Conservation (phyloP, 2,329 filamentous ascomycete species). For the Ascochyta koolunga region DNA sequence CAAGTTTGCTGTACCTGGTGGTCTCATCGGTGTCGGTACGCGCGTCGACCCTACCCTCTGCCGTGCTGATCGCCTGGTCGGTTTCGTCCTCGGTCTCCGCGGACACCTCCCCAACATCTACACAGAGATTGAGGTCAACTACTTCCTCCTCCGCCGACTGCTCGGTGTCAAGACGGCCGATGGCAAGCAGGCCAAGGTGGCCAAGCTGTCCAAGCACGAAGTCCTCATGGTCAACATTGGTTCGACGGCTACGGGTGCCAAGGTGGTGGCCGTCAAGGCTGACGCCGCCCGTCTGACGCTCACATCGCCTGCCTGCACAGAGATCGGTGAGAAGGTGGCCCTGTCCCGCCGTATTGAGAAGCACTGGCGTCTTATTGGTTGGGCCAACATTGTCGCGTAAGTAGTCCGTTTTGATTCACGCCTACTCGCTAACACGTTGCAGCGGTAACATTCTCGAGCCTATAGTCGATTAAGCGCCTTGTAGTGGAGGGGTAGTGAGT, state of each 20-base stretch:
- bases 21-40: slow-evolving; percentile 95
- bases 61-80: slow-evolving; percentile 97
- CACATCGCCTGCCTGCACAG: slow-evolving; percentile 93
- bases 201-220: slow-evolving; percentile 97
- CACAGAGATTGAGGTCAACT: slow-evolving; percentile 96
- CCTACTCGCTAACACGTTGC: slow-evolving; percentile 23
- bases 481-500: slow-evolving; percentile 2
- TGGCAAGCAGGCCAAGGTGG: slow-evolving; percentile 99
- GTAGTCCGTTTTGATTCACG: slow-evolving; percentile 22
- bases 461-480: slow-evolving; percentile 32
- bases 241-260: slow-evolving; percentile 94
- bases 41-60: slow-evolving; percentile 97
- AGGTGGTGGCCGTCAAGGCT: slow-evolving; percentile 95
- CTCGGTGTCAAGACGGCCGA: slow-evolving; percentile 97
- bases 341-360: slow-evolving; percentile 97
- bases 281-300: slow-evolving; percentile 95
- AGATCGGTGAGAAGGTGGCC: slow-evolving; percentile 97
- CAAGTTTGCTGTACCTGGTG: slow-evolving; percentile 97
- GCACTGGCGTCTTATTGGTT: slow-evolving; percentile 74
- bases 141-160: slow-evolving; percentile 92
- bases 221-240: slow-evolving; percentile 99
- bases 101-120: slow-evolving; percentile 95
- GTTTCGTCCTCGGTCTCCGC: slow-evolving; percentile 94
- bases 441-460: slow-evolving; percentile 50
- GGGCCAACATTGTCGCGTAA: slow-evolving; percentile 53